Evolutionary conservation across 345 rosid genomes (phyloP), one percentile per base, ranked within the genome.

Genomic region (Durio zibethinus): DNA sequence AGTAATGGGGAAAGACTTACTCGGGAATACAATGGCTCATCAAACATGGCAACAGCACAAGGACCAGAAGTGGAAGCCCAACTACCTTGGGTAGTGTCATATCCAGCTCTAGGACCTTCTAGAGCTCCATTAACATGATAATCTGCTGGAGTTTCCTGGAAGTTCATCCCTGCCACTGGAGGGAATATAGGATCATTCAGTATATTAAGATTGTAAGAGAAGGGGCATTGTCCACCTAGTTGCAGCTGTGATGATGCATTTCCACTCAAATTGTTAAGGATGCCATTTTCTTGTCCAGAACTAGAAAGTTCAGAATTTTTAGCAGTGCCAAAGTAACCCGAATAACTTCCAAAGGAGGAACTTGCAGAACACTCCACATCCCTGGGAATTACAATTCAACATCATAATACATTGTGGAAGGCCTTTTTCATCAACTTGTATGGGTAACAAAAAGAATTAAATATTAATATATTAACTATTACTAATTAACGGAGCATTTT

Each of bases 341-440:
- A 88, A 80, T 88, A 91, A 80, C 91, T 89, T 56, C 90, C 94
- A 11, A 87, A 91, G 31, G 97, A 92, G 36, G 95, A 87, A 79
- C 90, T 88, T 71, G 82, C 93, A 2, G 95, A 86, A 84, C 95
- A 89, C 42, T 91, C 92, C 7, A 87, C 82, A 80, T 91, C 97
- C 89, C 95, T 92, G 20, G 78, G 36, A 64, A 59, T 77, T n/a
- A 70, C 42, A 74, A 60, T 50, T 68, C 65, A 42, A 23, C 42
- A 7, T 57, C 68, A 61, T 10, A 33, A 42, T 31, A 56, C 59
- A 64, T 60, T 40, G 10, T 4, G 47, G 38, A 54, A 71, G 48
- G 40, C 16, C 16, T 62, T 20, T 14, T 50, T 53, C 60, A 47
- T 53, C 33, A 33, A 21, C 69, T 52, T 12, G 69, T 8, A 0